Percentiles rank a stretch among this genome's conserved stretches.
phyloP scores from a whole-genome alignment of 192 early-diverging fungal genomes.

The Dissophora ornata region DNA sequence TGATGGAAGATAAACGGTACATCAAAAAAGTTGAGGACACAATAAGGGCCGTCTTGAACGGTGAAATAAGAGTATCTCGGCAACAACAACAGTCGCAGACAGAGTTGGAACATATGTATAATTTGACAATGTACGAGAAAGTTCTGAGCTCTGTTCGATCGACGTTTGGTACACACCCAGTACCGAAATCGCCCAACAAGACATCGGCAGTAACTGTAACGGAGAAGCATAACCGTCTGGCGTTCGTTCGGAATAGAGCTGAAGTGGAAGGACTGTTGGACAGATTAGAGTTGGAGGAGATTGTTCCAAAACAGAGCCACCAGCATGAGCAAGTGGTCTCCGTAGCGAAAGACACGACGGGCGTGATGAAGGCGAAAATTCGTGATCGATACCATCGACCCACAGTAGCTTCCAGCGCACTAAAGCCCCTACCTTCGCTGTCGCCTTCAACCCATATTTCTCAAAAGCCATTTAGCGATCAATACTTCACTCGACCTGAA shows the following conservation, averaged over 20 bases:
- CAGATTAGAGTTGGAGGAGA: neutral
- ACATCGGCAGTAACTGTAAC: neutral
- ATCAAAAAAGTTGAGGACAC: neutral
- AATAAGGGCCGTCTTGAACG: neutral
- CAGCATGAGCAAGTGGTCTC: neutral
- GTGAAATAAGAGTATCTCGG: no score
- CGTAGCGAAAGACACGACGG: neutral
- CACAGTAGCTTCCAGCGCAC: neutral
- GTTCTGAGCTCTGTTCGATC: conserved; percentile 12
- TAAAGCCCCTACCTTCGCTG: no score
- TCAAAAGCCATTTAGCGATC: no score
- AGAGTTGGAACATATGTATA: conserved; percentile 38
- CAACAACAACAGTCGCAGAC: neutral
- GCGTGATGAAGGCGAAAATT: neutral
- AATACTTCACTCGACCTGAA: no score
- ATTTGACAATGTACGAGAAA: conserved; percentile 28
- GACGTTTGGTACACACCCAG: conserved; percentile 1
- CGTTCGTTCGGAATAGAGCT: conserved; percentile 26
- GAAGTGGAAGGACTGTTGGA: conserved; percentile 1
- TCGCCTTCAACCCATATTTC: no score
- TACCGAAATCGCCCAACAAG: neutral
- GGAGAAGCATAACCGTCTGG: neutral
- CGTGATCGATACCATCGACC: neutral
- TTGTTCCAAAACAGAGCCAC: neutral
- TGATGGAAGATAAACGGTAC: no score